phyloP scores from a whole-genome alignment of 2,329 filamentous ascomycete species.

The Penicillium thymicola region DNA sequence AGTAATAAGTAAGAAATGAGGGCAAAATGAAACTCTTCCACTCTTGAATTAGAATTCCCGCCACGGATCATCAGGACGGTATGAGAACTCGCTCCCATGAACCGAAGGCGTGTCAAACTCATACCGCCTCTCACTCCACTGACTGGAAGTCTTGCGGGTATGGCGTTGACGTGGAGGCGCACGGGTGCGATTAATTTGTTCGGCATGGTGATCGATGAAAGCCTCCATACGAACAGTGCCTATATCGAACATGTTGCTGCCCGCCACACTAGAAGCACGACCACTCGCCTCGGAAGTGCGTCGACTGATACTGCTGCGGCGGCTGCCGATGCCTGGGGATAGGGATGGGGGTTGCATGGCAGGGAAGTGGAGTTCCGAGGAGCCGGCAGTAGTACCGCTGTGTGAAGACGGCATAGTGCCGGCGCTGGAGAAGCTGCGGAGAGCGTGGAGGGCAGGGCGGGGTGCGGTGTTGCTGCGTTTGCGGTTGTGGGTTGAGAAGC shows the following conservation, averaged over 20 bases:
- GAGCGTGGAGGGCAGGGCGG: conserved; percentile 56
- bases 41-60: conserved; percentile 40
- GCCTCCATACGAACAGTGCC: conserved; percentile 96
- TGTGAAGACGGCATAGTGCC: conserved; percentile 40
- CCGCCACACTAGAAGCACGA: conserved; percentile 40
- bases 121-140: conserved; percentile 32
- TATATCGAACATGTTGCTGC: conserved; percentile 73
- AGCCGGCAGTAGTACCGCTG: conserved; percentile 57
- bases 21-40: neutral
- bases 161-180: conserved; percentile 23
- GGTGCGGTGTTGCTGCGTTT: conserved; percentile 89
- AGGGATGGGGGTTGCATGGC: conserved; percentile 25
- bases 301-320: conserved; percentile 47
- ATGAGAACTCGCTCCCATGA: conserved; percentile 39
- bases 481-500: conserved; percentile 63
- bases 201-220: conserved; percentile 64
- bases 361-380: conserved; percentile 56
- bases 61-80: conserved; percentile 46
- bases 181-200: conserved; percentile 30
- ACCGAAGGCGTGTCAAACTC: conserved; percentile 36
- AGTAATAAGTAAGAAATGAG: neutral
- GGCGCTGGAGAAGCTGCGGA: conserved; percentile 70
- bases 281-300: conserved; percentile 53
- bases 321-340: conserved; percentile 30
- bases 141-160: conserved; percentile 30